Evolutionary conservation across 306 rosid genomes (phyloP), one percentile per base, ranked within the genome.

Genomic region (Canavalia ensiformis): DNA sequence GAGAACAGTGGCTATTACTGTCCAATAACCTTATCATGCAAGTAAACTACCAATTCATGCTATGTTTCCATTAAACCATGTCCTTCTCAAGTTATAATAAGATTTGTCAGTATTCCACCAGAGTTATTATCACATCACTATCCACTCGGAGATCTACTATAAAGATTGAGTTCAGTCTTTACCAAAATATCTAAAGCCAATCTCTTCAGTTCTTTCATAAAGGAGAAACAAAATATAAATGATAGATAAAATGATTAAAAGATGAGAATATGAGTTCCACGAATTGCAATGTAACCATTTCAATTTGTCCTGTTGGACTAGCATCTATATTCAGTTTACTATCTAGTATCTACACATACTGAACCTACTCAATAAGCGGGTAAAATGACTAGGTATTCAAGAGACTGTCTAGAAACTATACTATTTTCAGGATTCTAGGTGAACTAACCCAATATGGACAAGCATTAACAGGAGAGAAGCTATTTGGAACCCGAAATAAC

Each of bases 231-330:
- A 54, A 59, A 69, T 44, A 69, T 45, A n/a, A 67, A 31, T 42
- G 4, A 58, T 55, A 46, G 30, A 13, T 63, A 72, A 39, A 42
- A 76, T 76, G 50, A 63, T 77, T 33, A 41, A 66, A 69, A 64
- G 55, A 71, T 67, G 77, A 58, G 68, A 56, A 59, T 58, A 35
- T 57, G 77, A 73, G 18, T 71, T 77, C 75, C 52, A 62, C 34
- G 72, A 67, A 34, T 41, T 77, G 56, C 45, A 72, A 55, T 44
- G 37, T 47, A 37, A 28, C 68, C 77, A 39, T 75, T 28, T 79
- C n/a, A 57, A 12, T 46, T 41, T 59, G 33, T 58, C 64, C 73
- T 39, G 9, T 39, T 50, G 7, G 56, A 64, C 58, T 7, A 30
- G 57, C 73, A 81, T 12, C 39, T 56, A 57, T 18, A n/a, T 42